Evolutionary conservation across 805 yeast genomes (phyloP).

Genomic region (Lachancea dasiensis): DNA sequence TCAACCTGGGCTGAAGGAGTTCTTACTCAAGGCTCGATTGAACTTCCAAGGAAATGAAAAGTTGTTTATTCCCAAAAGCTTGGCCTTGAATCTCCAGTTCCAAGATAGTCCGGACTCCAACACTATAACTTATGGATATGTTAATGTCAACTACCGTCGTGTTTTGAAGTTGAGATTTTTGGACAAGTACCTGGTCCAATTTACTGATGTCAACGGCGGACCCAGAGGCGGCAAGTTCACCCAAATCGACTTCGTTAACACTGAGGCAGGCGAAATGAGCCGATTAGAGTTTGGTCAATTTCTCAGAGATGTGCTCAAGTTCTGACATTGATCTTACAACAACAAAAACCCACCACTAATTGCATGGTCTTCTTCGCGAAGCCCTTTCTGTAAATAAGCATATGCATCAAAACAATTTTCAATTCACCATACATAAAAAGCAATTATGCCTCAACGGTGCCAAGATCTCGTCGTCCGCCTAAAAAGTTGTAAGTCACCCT

Average conservation of each 20-base stretch:
- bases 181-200: conserved; percentile 29
- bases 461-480: no score
- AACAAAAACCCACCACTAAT: no score
- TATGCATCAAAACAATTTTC: neutral
- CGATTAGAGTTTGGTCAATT: conserved; percentile 16
- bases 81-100: conserved; percentile 13
- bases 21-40: conserved; percentile 27
- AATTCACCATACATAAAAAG: no score
- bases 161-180: conserved; percentile 23
- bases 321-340: no score
- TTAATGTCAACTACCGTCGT: conserved; percentile 21
- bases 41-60: conserved; percentile 15
- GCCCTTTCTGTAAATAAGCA: conserved; percentile 5
- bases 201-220: conserved; percentile 28
- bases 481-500: no score
- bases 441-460: no score
- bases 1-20: conserved; percentile 41
- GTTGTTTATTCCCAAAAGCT: conserved; percentile 12
- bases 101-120: conserved; percentile 3
- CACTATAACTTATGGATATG: conserved; percentile 19
- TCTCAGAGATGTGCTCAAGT: conserved; percentile 14
- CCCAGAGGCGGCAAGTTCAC: conserved; percentile 23
- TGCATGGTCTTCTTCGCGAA: neutral
- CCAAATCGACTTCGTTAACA: conserved; percentile 28
- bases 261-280: conserved; percentile 9